Evolutionary conservation across 192 early-diverging fungal genomes (phyloP).

Genomic region (Cetraspora pellucida): DNA sequence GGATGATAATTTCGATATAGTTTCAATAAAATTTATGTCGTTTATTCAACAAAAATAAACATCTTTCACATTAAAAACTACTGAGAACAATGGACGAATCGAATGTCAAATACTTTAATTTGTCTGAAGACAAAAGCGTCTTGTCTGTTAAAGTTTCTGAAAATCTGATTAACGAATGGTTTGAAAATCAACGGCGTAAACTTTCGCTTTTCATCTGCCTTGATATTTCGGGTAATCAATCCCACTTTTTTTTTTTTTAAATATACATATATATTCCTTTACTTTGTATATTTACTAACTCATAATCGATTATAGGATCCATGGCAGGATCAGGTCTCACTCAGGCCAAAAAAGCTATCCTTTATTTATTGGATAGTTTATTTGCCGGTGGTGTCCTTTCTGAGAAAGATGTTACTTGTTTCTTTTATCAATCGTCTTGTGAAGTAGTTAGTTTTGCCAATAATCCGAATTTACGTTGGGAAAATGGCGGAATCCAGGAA

Average conservation of each 20-base stretch:
- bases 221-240: conserved; percentile 26
- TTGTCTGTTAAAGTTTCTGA: not conserved
- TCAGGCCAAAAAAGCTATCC: conserved; percentile 44
- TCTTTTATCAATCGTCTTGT: conserved; percentile 36
- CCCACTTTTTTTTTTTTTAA: not conserved
- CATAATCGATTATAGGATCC: conserved; percentile 33
- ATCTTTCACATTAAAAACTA: too few species aligned
- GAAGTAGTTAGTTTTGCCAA: conserved; percentile 31
- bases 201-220: conserved; percentile 22
- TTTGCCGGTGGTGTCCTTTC: conserved; percentile 25
- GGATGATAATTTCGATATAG: too few species aligned
- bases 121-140: not conserved
- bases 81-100: too few species aligned
- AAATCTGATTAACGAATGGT: conserved; percentile 24
- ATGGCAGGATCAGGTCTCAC: conserved; percentile 43
- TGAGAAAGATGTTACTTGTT: conserved; percentile 36
- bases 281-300: not conserved
- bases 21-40: too few species aligned
- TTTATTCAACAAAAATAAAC: too few species aligned
- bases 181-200: not conserved
- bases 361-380: conserved; percentile 35
- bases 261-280: not conserved
- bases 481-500: conserved; percentile 3
- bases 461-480: conserved; percentile 31
- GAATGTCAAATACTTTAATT: too few species aligned